These are phyloP conservation scores for Musa balbisiana DNA, from an alignment of 202 grass and related monocot genomes.

Conservation along the genomic window DNA sequence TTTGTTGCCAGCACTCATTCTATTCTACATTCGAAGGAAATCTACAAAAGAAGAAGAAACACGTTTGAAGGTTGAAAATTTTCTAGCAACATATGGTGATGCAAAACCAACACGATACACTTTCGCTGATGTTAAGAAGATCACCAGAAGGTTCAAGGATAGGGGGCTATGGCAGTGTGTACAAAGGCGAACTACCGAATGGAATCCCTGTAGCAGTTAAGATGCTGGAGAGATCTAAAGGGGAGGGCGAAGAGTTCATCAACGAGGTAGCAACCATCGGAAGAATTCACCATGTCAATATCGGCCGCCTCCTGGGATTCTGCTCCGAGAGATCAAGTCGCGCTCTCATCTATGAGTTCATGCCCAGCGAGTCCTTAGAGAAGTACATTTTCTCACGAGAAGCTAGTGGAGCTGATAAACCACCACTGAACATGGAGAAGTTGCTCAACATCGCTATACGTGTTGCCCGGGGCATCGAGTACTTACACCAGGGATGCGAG, in stretches of 20 bases:
- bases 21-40: constrained; percentile 19
- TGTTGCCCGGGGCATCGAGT: constrained; percentile 45
- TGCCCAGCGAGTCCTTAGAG: constrained; percentile 63
- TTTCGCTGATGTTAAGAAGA: constrained; percentile 48
- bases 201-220: constrained; percentile 41
- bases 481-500: constrained; percentile 56
- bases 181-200: constrained; percentile 32
- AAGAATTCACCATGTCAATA: constrained; percentile 54
- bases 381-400: constrained; percentile 38
- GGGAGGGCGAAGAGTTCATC: constrained; percentile 51
- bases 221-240: constrained; percentile 41
- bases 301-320: constrained; percentile 46
- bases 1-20: neutral
- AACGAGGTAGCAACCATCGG: constrained; percentile 69
- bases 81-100: constrained; percentile 18
- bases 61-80: constrained; percentile 47
- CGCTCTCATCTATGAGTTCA: constrained; percentile 57
- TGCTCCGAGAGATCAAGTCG: constrained; percentile 37
- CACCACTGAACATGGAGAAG: constrained; percentile 16
- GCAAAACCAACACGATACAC: constrained; percentile 28
- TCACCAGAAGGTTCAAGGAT: constrained; percentile 32
- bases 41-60: constrained; percentile 18
- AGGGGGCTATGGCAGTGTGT: constrained; percentile 48
- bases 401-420: neutral
- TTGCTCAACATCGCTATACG: constrained; percentile 35